Evolutionary conservation across 495 filamentous ascomycete genomes (phyloP), one percentile per base, ranked within the genome.

Genomic region (Xylaria grammica): DNA sequence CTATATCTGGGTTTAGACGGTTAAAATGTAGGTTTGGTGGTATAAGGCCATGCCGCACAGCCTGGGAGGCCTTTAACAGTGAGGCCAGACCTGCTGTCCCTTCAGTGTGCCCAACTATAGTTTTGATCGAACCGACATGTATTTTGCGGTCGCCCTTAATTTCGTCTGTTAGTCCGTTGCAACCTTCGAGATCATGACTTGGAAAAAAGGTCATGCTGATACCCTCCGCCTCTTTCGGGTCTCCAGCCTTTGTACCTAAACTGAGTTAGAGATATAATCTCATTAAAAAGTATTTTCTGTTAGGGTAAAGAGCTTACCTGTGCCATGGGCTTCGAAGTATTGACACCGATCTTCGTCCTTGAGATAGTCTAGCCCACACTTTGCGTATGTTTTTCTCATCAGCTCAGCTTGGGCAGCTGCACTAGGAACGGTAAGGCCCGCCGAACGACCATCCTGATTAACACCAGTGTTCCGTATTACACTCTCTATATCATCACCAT

Each of bases 11-110:
- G 42, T 84, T 88, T 1, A 88, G 74, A 0, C 74, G 74, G 0
- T 82, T 67, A 22, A 89, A 77, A 22, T 81, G 80, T 2, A 88
- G 60, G 59, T 87, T 91, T 0, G 87, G 85, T 0, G 86, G 84
- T 10, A 91, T 78, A 0, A 73, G 55, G 1, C 69, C 72, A 56
- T 88, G 67, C 61, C 84, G 75, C 48, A 92, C 71, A 4, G 83
- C 75, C n/a, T 84, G 62, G 0, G 82, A 76, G 1, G 81, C 79
- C 72, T 89, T 90, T 3, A 91, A 70, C 0, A 89, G 30, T 1
- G 80, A 79, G 1, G 88, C 89, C 24, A 87, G 65, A 4, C 84
- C 83, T 42, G 76, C 76, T 0, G 77, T 72, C 0, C 81, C 53
- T 52, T 87, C 85, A 0, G 79, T 82, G 64, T 87, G 85, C n/a